Evolutionary conservation across 2,329 filamentous ascomycete genomes (phyloP), one percentile per base, ranked within the genome.

Genomic region (Emericellopsis atlantica): DNA sequence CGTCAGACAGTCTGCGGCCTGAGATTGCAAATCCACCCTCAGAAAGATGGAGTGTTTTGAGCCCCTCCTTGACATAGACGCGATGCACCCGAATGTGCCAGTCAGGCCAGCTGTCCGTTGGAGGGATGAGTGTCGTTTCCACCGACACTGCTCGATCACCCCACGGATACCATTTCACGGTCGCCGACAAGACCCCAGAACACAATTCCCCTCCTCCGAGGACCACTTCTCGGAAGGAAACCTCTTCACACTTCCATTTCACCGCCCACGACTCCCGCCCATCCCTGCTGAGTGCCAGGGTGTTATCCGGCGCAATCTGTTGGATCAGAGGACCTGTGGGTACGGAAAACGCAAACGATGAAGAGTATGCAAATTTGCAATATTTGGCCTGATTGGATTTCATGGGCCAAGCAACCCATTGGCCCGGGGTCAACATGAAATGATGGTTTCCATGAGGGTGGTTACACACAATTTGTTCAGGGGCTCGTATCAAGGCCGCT

Each of bases 51-150:
- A 39, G 14, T 14, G 43, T 38, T 10, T 38, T 32, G 6, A 41
- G 39, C 3, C 15, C 9, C 9, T 18, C 12, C 4, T 33, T 7
- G 7, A 42, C 37, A 38, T 43, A 42, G 9, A 48, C 29, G n/a
- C 31, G 33, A 39, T 50, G 47, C 9, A 48, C 14, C 4, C 43
- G 38, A 10, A 76, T 79, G 62, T 86, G 81, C 81, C 81, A 85
- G 55, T 62, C 81, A 48, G 81, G 80, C 4, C 59, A 60, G 18
- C 64, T 69, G 9, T 81, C 81, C 2, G 15, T 39, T 10, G 22
- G 36, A 38, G 46, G 10, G 4, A 47, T 33, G 14, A 50, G 32
- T 1, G 44, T 38, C 1, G 46, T 50, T 26, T 46, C 42, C 10
- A 48, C n/a, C 10, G 37, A 32, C 10, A 48, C 22, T 16, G 39